Evolutionary conservation across 2,329 filamentous ascomycete species (phyloP).

Genomic region (Sordariomycetes sp.): DNA sequence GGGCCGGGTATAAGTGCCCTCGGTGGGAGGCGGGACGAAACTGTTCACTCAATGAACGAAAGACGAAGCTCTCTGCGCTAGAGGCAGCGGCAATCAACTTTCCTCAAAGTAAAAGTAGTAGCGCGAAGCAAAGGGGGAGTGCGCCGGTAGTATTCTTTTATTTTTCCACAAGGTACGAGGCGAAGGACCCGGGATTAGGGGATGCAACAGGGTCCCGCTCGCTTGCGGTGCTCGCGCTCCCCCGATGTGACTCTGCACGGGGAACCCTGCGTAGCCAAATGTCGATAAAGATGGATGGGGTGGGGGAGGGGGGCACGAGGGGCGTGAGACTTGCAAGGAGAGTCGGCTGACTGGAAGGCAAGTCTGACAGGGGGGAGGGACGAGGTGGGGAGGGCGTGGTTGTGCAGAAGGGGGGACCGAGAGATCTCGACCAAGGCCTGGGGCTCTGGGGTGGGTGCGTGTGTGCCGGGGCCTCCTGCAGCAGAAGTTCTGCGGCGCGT

Average conservation of each 20-base stretch:
- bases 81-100: neutral
- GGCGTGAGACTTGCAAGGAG: neutral
- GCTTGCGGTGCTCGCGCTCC: slow-evolving; percentile 1
- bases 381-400: neutral
- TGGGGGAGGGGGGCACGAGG: neutral
- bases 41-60: neutral
- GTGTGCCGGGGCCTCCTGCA: neutral
- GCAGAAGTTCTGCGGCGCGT: neutral
- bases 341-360: neutral
- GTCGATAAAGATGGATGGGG: neutral
- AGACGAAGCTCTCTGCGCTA: slow-evolving; percentile 2
- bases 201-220: slow-evolving; percentile 1
- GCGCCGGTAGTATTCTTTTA: no score
- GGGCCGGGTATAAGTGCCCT: slow-evolving; percentile 2
- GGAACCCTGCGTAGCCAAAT: neutral
- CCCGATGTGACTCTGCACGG: slow-evolving; percentile 1
- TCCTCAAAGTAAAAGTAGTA: neutral
- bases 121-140: no score
- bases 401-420: neutral
- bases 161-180: neutral
- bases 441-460: neutral
- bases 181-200: neutral
- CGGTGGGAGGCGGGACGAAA: neutral
- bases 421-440: neutral
- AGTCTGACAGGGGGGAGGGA: neutral